Evolutionary conservation across 768 basidiomycete genomes (phyloP), one percentile per base, ranked within the genome.

Genomic region (Panaeolus cyanescens): DNA sequence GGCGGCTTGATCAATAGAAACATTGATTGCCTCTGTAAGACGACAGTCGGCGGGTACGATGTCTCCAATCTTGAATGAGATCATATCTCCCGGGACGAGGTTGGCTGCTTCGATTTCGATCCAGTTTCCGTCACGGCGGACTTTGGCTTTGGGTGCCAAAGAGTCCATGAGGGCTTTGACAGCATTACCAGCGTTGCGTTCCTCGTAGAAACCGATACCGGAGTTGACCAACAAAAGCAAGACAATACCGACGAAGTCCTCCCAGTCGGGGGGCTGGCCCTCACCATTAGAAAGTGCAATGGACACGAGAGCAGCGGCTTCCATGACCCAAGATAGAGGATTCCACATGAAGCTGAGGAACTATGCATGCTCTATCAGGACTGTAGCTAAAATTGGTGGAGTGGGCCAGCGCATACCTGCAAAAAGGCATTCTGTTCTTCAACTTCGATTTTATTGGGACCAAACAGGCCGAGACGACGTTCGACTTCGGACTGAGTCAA

Each of bases 161-260:
- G 96, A 98, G 71, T 99, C 96, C 96, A 99, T 99, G 65, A 99
- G 91, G 2, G 96, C 96, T 80, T 96, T 97, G 80, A 99, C 96
- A 31, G 96, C 96, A 75, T 98, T 98, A 77, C 96, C 96, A 34
- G 96, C 96, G 68, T 94, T 95, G 55, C 89, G 87, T 77, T 98
- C 96, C 77, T 98, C 96, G 79, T 96, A 95, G 85, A 96, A 99
- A 84, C 96, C 96, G 71, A 99, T 98, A 36, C 87, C 81, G 6
- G 96, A 97, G 86, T 98, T 99, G 87, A 95, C 83, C 77, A 98
- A 84, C 34, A 99, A 79, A 8, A 99, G 86, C 55, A 93, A 80
- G 67, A 97, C 79, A 80, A 99, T 99, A 85, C 96, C 96, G 78
- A 92, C 85, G 78, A 99, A 98, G 80, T 98, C 96, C 74, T 92